phyloP scores from a whole-genome alignment of 331 rosid genomes.

The Erythrophleum ivorense region DNA sequence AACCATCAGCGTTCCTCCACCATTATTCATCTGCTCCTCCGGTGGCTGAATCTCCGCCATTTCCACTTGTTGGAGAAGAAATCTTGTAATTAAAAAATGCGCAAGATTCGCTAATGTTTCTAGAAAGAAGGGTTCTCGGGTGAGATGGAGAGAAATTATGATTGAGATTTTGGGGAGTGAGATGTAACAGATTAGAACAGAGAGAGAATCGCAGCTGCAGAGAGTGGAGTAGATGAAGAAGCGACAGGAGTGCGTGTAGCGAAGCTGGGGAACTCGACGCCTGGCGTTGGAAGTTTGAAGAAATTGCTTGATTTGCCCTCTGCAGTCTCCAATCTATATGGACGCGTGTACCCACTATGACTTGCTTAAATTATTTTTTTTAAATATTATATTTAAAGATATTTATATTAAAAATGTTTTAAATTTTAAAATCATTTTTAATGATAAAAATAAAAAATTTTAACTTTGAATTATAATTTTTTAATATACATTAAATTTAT shows the following conservation, averaged over 20 bases:
- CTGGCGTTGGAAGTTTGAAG: no score
- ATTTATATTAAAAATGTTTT: no score
- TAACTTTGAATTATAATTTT: no score
- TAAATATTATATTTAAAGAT: no score
- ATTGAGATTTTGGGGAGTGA: neutral
- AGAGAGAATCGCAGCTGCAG: neutral
- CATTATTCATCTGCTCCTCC: constrained; percentile 66
- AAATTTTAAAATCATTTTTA: no score
- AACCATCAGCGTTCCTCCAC: constrained; percentile 46
- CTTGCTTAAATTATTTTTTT: neutral
- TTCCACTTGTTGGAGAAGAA: neutral
- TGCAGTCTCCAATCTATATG: neutral
- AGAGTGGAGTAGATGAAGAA: neutral
- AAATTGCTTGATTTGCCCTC: constrained; percentile 3
- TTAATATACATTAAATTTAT: no score
- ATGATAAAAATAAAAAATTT: no score
- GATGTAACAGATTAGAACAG: neutral
- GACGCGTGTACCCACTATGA: neutral
- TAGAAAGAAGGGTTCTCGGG: neutral
- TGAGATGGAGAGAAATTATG: neutral
- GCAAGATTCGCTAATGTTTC: neutral
- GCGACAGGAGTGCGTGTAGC: neutral
- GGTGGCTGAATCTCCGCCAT: constrained; percentile 87
- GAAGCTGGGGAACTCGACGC: neutral
- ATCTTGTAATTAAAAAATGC: neutral